Base-by-base conservation (phyloP, 176 grass and related monocot species). In the Themeda triandra region DNA sequence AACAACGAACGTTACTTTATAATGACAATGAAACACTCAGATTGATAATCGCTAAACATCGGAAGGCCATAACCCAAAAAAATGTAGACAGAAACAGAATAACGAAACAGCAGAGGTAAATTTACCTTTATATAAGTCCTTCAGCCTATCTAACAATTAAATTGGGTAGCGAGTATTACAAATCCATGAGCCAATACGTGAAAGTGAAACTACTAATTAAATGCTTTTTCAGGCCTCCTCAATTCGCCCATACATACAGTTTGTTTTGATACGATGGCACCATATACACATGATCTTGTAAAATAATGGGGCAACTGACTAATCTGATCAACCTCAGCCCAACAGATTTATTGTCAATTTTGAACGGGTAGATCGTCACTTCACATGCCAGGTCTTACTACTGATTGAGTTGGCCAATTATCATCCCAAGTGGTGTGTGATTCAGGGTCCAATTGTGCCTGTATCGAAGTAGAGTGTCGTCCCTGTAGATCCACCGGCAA, bases 401-500 rank as follows among this genome's bases (percentile, higher is more conserved):
- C 63, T 21, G 10, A 63, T 49, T 65, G 54, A 42, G 39, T 30
- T 75, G 69, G 32, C 51, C 77, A 70, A 15, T 64, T 42, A 36
- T 31, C 63, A 64, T 32, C 10, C 32, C n/a, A 23, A 29, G 10
- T 24, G 11, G 37, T 49, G 27, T 17, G 27, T 24, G 45, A 37
- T 25, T 97, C 88, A 92, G 8, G 95, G 90, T 31, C 92, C 95
- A 25, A 94, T 86, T 6, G 92, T 88, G 72, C 90, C 95, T 2
- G 90, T 95, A 53, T 94, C 92, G 15, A 98, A 98, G 84, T 92
- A 98, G 62, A 98, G 79, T 54, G 90, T 98, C 9, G 92, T 98
- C 54, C 88, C 95, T 10, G 92, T 87, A 17, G 95, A 92, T 14
- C 86, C 90, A 40, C 86, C 79, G 12, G 74, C 84, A 6, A 94